phyloP scores from a whole-genome alignment of 176 grass and related monocot species.

The Aegilops umbellulata region DNA sequence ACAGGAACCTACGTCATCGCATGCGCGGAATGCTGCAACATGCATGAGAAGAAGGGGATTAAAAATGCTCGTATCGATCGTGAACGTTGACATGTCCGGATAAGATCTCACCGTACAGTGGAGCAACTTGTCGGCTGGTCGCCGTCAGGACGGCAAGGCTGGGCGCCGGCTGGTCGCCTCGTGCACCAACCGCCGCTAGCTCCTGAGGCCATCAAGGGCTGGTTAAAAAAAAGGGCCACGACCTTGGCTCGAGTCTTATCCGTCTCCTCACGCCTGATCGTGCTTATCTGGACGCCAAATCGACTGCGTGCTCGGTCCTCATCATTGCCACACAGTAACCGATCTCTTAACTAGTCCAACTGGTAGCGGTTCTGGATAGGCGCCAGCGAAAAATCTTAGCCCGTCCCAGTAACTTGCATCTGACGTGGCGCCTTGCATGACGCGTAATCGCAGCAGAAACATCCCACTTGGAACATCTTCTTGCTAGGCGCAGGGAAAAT shows the following conservation, averaged over 20 bases:
- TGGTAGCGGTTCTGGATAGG: not conserved
- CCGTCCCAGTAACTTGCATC: not conserved
- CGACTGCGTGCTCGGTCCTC: no score
- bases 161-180: slow-evolving; percentile 2
- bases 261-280: not conserved
- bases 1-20: not conserved
- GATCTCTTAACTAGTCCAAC: not conserved
- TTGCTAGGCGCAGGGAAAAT: no score
- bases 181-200: not conserved
- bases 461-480: not conserved
- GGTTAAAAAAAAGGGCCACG: not conserved
- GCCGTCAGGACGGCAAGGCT: not conserved
- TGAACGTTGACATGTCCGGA: not conserved
- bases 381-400: not conserved
- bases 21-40: not conserved
- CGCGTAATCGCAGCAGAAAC: not conserved
- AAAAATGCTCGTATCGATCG: not conserved
- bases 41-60: not conserved
- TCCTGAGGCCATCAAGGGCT: not conserved
- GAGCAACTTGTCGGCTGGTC: not conserved
- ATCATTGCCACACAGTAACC: not conserved
- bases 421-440: not conserved
- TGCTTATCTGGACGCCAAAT: slow-evolving; percentile 39
- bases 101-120: not conserved
- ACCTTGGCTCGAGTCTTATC: not conserved